Base-by-base conservation (phyloP, 192 early-diverging fungal species). In the Diversispora epigaea region DNA sequence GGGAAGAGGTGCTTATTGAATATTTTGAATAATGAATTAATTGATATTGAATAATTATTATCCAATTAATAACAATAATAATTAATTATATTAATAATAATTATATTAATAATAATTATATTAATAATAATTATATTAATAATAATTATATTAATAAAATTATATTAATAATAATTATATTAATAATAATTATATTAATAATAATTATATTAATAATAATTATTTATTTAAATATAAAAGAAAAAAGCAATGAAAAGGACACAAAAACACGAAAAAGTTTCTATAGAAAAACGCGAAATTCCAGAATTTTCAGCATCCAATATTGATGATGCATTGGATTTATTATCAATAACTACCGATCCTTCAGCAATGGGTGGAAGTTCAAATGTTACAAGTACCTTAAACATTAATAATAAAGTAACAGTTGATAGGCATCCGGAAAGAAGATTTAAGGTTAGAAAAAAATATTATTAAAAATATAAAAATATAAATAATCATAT, bases 361-460 rank as follows among this genome's bases (percentile, higher is more conserved):
- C 5, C 78, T 3, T 70, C 69, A 8, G 50, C 77, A 17, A 76
- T 80, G 25, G 77, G 62, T 39, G 39, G 77, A 1, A 73, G 57
- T 17, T 52, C 65, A 22, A 47, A 58, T n/a, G 66, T 55, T 2
- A 76, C 78, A 25, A 77, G 81, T 21, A 88, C 88, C 50, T 12
- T 54, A 54, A 79, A 85, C 70, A 32, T 0, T 32, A 32, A 32
- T 32, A 32, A 2, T 32, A 32, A 32, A 32, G 25, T 32, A 32
- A 32, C 25, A 32, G 80, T 95, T 43, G 95, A 97, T 72, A 87
- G 90, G 49, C 95, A 97, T 80, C 95, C 95, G 9, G 95, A 97
- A 82, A 87, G 91, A 72, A 86, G 95, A 17, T 88, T 88, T 71
- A 92, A 91, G 88, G 81, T 81, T 76, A 32, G 25, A 32, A 32